Evolutionary conservation across 106 monocot genomes (phyloP).

Genomic region (Acorus gramineus): DNA sequence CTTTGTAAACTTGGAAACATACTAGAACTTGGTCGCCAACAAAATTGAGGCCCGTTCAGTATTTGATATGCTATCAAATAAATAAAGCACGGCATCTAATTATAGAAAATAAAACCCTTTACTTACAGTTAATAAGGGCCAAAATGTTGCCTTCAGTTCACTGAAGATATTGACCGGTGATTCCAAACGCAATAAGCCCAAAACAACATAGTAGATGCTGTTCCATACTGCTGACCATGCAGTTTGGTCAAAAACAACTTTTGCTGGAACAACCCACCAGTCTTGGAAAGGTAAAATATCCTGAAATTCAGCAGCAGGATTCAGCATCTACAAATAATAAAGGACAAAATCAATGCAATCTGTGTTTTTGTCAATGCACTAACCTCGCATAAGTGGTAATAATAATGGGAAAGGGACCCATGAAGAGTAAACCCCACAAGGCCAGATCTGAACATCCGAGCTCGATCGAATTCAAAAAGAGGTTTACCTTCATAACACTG

Average conservation of each 20-base stretch:
- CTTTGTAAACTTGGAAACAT: too few relatives aligned
- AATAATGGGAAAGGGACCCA: conserved; percentile 96
- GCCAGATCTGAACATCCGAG: conserved; percentile 85
- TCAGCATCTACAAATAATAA: background rate
- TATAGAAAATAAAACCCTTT: background rate
- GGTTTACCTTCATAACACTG: conserved; percentile 98
- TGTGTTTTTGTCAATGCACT: background rate
- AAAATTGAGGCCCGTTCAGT: too few relatives aligned
- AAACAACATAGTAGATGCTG: conserved; percentile 68
- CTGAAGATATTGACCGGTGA: conserved; percentile 50
- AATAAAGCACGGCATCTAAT: too few relatives aligned
- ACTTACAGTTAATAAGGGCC: conserved; percentile 90
- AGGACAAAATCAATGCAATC: too few relatives aligned
- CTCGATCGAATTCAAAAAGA: conserved; percentile 83
- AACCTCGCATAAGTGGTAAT: conserved; percentile 93
- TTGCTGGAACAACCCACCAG: conserved; percentile 95
- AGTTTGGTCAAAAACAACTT: conserved; percentile 85
- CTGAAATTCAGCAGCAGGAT: conserved; percentile 20
- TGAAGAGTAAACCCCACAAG: conserved; percentile 85
- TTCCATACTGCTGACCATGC: conserved; percentile 86
- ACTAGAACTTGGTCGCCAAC: too few relatives aligned
- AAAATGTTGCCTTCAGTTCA: conserved; percentile 75
- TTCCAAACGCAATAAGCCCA: conserved; percentile 79
- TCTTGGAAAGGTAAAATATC: conserved; percentile 77
- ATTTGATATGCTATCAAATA: too few relatives aligned